Percentiles rank a stretch among this genome's conserved stretches.
Conservation (phyloP, 345 rosid species). For the Rhodamnia argentea region DNA sequence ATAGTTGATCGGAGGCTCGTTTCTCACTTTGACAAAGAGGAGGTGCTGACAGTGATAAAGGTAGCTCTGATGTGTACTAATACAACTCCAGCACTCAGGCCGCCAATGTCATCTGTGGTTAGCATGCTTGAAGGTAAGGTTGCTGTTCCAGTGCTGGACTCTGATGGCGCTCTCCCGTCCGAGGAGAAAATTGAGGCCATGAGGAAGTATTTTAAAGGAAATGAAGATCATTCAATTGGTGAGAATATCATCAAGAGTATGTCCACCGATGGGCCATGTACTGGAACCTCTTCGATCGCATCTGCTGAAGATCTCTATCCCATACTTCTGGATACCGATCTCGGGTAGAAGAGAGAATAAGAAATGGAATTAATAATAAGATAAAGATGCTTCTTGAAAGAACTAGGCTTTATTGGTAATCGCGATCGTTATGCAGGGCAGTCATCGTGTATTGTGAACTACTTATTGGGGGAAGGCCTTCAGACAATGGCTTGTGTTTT, state of each 20-base stretch:
- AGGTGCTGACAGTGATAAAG: slow-evolving; percentile 6
- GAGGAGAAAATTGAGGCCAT: not conserved
- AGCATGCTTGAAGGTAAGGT: slow-evolving; percentile 21
- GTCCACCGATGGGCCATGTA: not conserved
- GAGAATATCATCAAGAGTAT: not conserved
- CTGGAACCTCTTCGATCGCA: not conserved
- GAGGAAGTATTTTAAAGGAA: slow-evolving; percentile 1
- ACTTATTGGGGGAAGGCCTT: not conserved
- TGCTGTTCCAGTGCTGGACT: slow-evolving; percentile 1
- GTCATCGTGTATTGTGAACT: not conserved
- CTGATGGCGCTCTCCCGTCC: not conserved
- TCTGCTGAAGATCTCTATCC: slow-evolving; percentile 9
- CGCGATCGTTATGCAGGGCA: not conserved
- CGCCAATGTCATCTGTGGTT: slow-evolving; percentile 20
- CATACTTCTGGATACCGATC: not conserved
- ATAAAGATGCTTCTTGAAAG: not conserved
- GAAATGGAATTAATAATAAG: not conserved
- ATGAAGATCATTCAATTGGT: not conserved
- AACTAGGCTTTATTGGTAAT: not conserved
- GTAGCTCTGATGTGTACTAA: slow-evolving; percentile 18
- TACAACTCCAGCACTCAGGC: slow-evolving; percentile 14
- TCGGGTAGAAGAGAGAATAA: not conserved
- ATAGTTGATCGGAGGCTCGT: slow-evolving; percentile 19
- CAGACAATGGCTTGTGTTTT: not conserved
- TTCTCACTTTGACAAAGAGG: slow-evolving; percentile 3